Conservation (phyloP, 352 stramenopile species). For the Globisporangium emineosum region DNA sequence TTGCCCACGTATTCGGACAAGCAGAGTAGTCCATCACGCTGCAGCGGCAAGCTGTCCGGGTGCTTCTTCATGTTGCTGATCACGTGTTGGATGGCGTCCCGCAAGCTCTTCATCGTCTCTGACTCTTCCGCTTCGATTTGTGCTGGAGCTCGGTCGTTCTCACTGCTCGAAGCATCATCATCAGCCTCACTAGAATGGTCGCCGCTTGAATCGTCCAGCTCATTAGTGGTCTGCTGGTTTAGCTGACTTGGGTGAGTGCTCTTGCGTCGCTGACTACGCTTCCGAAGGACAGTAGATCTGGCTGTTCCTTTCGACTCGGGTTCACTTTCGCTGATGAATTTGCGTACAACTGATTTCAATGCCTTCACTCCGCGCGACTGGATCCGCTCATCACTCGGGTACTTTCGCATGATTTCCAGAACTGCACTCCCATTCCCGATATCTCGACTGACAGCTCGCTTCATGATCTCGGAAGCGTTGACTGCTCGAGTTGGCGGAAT, state of each 20-base stretch:
- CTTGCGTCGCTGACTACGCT: background rate
- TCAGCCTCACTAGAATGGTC: background rate
- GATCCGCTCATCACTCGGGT: slow-evolving; percentile 33
- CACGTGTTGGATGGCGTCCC: slow-evolving; percentile 29
- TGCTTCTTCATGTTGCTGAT: slow-evolving; percentile 46
- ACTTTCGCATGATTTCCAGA: slow-evolving; percentile 48
- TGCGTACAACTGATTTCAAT: slow-evolving; percentile 39
- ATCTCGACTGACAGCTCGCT: slow-evolving; percentile 45
- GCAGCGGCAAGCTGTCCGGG: slow-evolving; percentile 30
- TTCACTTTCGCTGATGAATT: slow-evolving; percentile 11
- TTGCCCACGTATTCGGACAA: slow-evolving; percentile 35
- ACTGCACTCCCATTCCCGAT: slow-evolving; percentile 38
- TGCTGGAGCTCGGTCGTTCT: background rate
- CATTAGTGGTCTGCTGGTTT: background rate
- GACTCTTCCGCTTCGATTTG: background rate
- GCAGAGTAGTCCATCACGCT: slow-evolving; percentile 47
- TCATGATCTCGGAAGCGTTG: slow-evolving; percentile 45
- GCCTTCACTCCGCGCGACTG: slow-evolving; percentile 49
- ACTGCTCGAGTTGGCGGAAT: slow-evolving; percentile 12
- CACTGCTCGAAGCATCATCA: background rate
- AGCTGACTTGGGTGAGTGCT: background rate
- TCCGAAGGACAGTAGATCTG: background rate
- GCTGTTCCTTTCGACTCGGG: background rate
- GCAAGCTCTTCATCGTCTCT: slow-evolving; percentile 9
- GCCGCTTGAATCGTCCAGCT: background rate